Base-by-base conservation (phyloP, 2,329 filamentous ascomycete species). In the Gnomoniopsis sp. region DNA sequence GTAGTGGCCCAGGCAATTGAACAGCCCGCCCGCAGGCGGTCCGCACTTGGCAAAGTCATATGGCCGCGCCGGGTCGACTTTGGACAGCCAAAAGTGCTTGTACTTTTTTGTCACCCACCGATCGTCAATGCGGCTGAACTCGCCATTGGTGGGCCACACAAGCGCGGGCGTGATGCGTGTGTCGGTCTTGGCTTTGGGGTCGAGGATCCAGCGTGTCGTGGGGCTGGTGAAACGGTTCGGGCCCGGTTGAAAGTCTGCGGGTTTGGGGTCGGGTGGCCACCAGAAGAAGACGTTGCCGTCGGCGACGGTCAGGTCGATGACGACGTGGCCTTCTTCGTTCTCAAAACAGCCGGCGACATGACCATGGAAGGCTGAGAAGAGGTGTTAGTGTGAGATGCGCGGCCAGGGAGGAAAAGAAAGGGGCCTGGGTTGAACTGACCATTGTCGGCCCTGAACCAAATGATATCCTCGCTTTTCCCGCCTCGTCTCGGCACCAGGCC, bases 401-500 rank as follows among this genome's bases (percentile, higher is more conserved):
- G 2, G 1, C 7, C 6, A 38, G 4, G 10, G 17, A 33, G 15
- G 4, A 15, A 12, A 12, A 41, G 14, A 12, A 6, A 41, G 38
- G 38, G 22, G 10, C 55, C 56, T 10, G 12, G n/a, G 6, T 1
- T 14, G 34, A 1, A 70, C 70, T 62, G 65, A 80, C 79, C 79
- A 56, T 82, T 82, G 51, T 78, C 75, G 10, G 77, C 76, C 26
- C 78, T 67, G 53, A 82, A 74, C 80, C 80, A 83, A 1, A 77
- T 68, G 46, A 83, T 79, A 66, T 84, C 81, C 60, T 80, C 78
- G 0, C 75, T 72, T 62, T 78, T 81, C 0, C 74, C 80, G 3
- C 76, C 76, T 3, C 76, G 68, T 8, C 81, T 72, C 3, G 80
- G 80, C 2, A 83, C 79, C 15, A 84, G 71, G 0, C 78, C 81